Evolutionary conservation across 2,329 filamentous ascomycete species (phyloP).

Genomic region (Tolypocladium pustulatum): DNA sequence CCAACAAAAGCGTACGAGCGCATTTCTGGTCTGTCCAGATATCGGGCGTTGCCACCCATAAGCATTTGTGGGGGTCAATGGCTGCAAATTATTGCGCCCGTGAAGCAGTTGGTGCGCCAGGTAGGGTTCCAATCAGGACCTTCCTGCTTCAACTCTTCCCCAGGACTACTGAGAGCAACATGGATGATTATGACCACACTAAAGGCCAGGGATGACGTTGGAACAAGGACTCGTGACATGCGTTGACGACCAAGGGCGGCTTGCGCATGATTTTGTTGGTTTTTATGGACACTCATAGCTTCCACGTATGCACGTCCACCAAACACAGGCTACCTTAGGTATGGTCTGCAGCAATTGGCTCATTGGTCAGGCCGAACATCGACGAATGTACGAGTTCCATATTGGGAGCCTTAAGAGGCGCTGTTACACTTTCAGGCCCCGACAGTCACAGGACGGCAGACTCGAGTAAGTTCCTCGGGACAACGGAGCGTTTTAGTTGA

Average conservation of each 20-base stretch:
- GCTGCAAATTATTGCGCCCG: background rate
- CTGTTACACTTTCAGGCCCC: background rate
- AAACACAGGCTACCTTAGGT: background rate
- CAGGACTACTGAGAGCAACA: background rate
- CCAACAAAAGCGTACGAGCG: background rate
- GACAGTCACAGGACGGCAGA: background rate
- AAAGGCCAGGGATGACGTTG: background rate
- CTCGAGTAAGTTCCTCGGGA: background rate
- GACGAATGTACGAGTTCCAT: background rate
- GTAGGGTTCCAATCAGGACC: background rate
- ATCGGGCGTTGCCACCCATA: background rate
- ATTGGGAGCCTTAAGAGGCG: background rate
- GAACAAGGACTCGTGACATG: no score
- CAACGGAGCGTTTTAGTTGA: background rate
- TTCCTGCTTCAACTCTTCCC: background rate
- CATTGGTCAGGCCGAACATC: background rate
- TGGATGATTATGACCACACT: background rate
- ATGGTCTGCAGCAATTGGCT: background rate
- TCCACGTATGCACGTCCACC: background rate
- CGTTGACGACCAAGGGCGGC: background rate
- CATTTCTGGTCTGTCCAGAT: background rate
- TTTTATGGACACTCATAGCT: background rate
- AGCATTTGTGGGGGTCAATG: background rate
- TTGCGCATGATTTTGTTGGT: background rate
- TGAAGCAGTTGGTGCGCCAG: background rate